Conservation (phyloP, 176 grass and related monocot species). For the Elaeis guineensis region DNA sequence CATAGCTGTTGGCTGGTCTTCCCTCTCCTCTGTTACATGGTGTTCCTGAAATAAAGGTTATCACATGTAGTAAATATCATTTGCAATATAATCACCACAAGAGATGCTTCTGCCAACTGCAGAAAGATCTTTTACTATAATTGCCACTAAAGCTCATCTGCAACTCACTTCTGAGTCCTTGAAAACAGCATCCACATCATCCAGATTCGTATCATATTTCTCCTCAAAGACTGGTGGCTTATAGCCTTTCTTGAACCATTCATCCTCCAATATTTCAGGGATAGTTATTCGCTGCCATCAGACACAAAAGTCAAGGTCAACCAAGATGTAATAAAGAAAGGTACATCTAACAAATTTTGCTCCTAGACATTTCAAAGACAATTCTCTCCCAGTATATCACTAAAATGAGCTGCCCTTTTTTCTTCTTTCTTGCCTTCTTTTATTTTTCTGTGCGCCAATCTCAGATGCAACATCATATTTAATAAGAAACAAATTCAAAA, state of each 20-base stretch:
- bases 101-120: constrained; percentile 5
- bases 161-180: constrained; percentile 83
- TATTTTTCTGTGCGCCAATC: too few species aligned
- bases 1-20: constrained; percentile 82
- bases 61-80: constrained; percentile 15
- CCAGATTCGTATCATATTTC: constrained; percentile 61
- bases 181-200: constrained; percentile 95
- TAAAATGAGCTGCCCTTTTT: too few species aligned
- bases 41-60: constrained; percentile 33
- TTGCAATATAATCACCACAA: background rate
- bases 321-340: too few species aligned
- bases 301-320: background rate
- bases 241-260: constrained; percentile 96
- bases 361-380: too few species aligned
- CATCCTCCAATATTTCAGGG: constrained; percentile 78
- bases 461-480: too few species aligned
- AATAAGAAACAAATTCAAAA: too few species aligned
- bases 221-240: constrained; percentile 74
- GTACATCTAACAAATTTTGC: too few species aligned
- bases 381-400: too few species aligned
- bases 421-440: too few species aligned
- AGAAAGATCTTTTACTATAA: constrained; percentile 22
- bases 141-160: background rate
- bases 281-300: constrained; percentile 65
- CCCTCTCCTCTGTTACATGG: constrained; percentile 80